A percentile compares a stretch with the other conserved stretches of the same genome.
These are phyloP conservation scores for Solanum sejunctum DNA, from an alignment of 257 asterid genomes.

Conservation along the genomic window DNA sequence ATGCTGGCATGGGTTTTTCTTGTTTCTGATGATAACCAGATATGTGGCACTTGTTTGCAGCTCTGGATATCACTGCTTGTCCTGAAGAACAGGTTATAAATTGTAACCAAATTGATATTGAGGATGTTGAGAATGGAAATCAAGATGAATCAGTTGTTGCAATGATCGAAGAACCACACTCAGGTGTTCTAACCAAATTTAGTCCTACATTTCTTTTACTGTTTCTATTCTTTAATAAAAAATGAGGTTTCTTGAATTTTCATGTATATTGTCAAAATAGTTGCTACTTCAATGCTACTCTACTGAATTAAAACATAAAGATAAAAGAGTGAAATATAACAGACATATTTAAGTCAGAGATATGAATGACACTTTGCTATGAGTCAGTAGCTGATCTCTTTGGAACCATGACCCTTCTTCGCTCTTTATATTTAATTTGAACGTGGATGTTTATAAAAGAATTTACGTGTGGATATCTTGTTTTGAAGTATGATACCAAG, in stretches of 20 bases:
- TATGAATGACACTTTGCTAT: not conserved
- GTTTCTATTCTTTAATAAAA: not conserved
- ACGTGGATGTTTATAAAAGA: not conserved
- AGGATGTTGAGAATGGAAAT: constrained; percentile 49
- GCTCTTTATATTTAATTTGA: not conserved
- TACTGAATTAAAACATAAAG: not conserved
- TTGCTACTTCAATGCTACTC: not conserved
- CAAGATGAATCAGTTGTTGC: constrained; percentile 67
- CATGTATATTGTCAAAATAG: not conserved
- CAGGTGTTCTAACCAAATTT: constrained; percentile 30
- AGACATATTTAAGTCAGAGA: not conserved
- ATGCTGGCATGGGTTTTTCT: not conserved
- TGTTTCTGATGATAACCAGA: constrained; percentile 25
- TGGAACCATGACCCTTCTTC: not conserved
- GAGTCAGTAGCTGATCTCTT: not conserved
- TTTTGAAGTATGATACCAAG: not conserved
- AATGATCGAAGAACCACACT: constrained; percentile 51
- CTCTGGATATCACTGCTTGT: constrained; percentile 67
- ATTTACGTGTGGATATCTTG: not conserved
- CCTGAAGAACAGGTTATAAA: constrained; percentile 75
- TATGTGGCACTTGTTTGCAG: constrained; percentile 91
- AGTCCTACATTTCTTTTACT: not conserved
- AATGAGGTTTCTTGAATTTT: not conserved
- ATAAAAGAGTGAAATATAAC: not conserved
- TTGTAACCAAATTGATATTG: constrained; percentile 50